phyloP scores from a whole-genome alignment of 495 filamentous ascomycete species.

The Stereocaulon alpinum region DNA sequence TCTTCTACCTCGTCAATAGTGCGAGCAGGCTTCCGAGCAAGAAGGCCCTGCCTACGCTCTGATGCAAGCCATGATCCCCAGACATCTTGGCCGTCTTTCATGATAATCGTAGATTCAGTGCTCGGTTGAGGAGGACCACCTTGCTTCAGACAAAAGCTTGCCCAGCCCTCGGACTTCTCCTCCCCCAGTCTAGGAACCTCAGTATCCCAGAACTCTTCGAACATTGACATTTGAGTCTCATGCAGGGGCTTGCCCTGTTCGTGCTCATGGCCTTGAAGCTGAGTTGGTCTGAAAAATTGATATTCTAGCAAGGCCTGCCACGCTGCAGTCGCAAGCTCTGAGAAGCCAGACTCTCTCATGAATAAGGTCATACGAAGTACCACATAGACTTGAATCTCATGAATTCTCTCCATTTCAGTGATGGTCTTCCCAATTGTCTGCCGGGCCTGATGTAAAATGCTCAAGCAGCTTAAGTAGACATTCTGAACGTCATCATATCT shows the following conservation, averaged over 20 bases:
- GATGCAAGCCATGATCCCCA: constrained; percentile 49
- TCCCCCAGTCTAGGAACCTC: constrained; percentile 78
- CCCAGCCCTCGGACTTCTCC: constrained; percentile 59
- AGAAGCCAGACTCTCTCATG: constrained; percentile 67
- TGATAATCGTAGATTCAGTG: constrained; percentile 4
- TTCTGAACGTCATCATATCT: constrained; percentile 52
- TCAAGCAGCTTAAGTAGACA: constrained; percentile 47
- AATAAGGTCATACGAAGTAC: constrained; percentile 64
- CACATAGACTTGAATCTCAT: constrained; percentile 54
- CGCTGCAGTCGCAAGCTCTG: constrained; percentile 63
- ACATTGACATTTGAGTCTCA: constrained; percentile 20
- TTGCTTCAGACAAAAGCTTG: constrained; percentile 33
- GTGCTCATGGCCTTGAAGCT: constrained; percentile 9
- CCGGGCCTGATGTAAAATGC: constrained; percentile 33
- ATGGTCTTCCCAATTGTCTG: background rate
- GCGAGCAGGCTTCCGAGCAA: constrained; percentile 52
- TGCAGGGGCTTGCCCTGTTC: constrained; percentile 25
- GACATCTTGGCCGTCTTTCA: constrained; percentile 14
- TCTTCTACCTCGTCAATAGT: constrained; percentile 52
- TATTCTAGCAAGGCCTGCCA: constrained; percentile 83
- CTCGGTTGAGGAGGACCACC: constrained; percentile 33
- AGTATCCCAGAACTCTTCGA: constrained; percentile 76
- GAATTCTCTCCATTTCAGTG: constrained; percentile 17
- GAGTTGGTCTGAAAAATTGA: constrained; percentile 46
- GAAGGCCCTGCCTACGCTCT: constrained; percentile 42